Base-by-base conservation (phyloP, 2,329 filamentous ascomycete genomes). In the Albifimbria verrucaria region DNA sequence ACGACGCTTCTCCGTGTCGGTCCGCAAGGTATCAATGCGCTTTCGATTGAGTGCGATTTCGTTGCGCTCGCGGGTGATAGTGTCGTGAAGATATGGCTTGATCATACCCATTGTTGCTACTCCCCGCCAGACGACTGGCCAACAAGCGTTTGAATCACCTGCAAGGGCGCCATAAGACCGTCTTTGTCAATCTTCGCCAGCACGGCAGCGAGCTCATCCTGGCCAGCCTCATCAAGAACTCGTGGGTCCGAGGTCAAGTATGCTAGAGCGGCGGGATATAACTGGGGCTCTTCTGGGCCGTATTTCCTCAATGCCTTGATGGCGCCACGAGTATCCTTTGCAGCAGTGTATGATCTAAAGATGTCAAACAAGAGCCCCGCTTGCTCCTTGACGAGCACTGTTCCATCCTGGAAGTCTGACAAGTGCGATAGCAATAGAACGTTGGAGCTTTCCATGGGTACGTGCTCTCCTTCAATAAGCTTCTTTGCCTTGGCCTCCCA, bases 51-150 rank as follows among this genome's bases (percentile, higher is more conserved):
- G 69, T 7, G 76, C 84, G 55, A 99, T 97, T 63, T 97, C 92
- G 55, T 86, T 86, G 23, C 91, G 83, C 72, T 99, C 94, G 49
- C 90, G 85, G 60, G 90, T 87, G 57, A 99, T 96, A 9, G 92
- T 96, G 48, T 89, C 85, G 57, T 89, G 85, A 2, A 99, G 84
- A 70, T 99, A 99, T 6, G 87, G 85, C 72, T 97, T 97, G 57
- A 99, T 88, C 81, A 97, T 92, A 49, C 93, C 94, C 90, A 99
- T 97, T 0, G 92, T 97, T 1, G 95, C 93, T 3, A 97, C 90
- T 6, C 86, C 69, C 68, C 65, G 17, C 67, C 63, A 0, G 55
- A 73, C 53, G 67, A 77, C 70, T 81, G 76, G n/a, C 77, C 76
- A 3, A 97, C 76, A 0, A 99, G 81, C 0, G 92, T 94, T 70